These are phyloP conservation scores for Geotrichum australiense DNA, from an alignment of 1,139 yeast species.

Conservation along the genomic window DNA sequence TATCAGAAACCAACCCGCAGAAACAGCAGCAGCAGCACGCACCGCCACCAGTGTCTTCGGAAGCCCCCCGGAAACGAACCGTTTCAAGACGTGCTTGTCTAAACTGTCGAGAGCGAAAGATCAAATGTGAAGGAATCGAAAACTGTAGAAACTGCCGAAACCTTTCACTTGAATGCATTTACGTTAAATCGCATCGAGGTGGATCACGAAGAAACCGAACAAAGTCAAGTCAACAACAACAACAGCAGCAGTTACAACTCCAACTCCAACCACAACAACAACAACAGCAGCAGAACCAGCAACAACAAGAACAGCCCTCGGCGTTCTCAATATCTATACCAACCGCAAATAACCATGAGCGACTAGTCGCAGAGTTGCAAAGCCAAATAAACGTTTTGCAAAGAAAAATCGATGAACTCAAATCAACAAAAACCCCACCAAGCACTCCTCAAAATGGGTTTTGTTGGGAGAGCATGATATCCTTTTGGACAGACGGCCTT, in stretches of 20 bases:
- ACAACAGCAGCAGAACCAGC: background rate
- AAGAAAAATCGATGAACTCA: background rate
- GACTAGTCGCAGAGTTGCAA: background rate
- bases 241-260: background rate
- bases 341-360: too few species aligned
- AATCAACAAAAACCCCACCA: too few species aligned
- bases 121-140: slow-evolving; percentile 52
- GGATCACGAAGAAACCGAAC: slow-evolving; percentile 40
- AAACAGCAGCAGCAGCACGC: too few species aligned
- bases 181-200: slow-evolving; percentile 53
- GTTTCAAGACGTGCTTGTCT: slow-evolving; percentile 59
- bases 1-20: too few species aligned
- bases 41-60: too few species aligned
- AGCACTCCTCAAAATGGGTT: too few species aligned
- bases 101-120: slow-evolving; percentile 55
- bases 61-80: slow-evolving; percentile 32
- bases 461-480: too few species aligned
- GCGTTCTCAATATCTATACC: too few species aligned
- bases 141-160: slow-evolving; percentile 48
- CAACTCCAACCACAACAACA: background rate
- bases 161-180: slow-evolving; percentile 48
- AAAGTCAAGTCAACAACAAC: background rate
- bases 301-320: background rate
- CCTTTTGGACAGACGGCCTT: slow-evolving; percentile 37
- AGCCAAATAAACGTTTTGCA: background rate